Percentiles rank a stretch among this genome's conserved stretches.
Evolutionary conservation across 768 basidiomycete species (phyloP).

Genomic region (Hygrocybe coccinea): DNA sequence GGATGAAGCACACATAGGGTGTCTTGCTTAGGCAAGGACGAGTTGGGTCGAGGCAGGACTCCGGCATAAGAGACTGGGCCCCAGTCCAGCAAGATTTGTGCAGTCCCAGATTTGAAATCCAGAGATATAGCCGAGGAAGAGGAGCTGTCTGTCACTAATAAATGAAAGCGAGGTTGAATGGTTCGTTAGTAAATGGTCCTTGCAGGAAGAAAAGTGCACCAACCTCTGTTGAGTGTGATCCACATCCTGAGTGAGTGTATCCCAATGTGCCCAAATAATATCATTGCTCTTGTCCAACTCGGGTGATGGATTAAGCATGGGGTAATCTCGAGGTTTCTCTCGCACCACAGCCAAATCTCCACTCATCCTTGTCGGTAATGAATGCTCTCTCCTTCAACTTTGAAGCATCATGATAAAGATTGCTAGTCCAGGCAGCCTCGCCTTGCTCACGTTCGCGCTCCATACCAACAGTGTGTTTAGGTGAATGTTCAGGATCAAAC

Average conservation of each 20-base stretch:
- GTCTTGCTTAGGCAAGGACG: background rate
- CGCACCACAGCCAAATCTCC: background rate
- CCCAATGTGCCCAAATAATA: constrained; percentile 46
- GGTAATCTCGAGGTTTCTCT: background rate
- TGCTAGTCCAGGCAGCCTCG: background rate
- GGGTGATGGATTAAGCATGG: background rate
- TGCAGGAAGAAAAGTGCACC: constrained; percentile 4
- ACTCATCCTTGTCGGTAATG: background rate
- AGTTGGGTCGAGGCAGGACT: constrained; percentile 1
- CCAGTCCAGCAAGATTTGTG: constrained; percentile 35
- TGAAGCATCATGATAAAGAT: background rate
- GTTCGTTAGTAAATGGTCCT: background rate
- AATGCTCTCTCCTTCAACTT: background rate
- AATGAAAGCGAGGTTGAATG: too few species aligned
- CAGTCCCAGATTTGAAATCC: constrained; percentile 62
- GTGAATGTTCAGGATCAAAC: background rate
- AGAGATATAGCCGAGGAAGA: constrained; percentile 49
- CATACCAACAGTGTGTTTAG: background rate
- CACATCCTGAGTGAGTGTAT: constrained; percentile 20
- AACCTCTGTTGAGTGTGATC: constrained; percentile 15
- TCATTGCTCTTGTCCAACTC: background rate
- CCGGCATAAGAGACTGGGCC: constrained; percentile 9
- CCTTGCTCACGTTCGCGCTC: background rate
- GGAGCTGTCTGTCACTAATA: constrained; percentile 34
- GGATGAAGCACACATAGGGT: background rate